phyloP scores from a whole-genome alignment of 1,284 basidiomycete species.

The Rhodotorula sp. region DNA sequence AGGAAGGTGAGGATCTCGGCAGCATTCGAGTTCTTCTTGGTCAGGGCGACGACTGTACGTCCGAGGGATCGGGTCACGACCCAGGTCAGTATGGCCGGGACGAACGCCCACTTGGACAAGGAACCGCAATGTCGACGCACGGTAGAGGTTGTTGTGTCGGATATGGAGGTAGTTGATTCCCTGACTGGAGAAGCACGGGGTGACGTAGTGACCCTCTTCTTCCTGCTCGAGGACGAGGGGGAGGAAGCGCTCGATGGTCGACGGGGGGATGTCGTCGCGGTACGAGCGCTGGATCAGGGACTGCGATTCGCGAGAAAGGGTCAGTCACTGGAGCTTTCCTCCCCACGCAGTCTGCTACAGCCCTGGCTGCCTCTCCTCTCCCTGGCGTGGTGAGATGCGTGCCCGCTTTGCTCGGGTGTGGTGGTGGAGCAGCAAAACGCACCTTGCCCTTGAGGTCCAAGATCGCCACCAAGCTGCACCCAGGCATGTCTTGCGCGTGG shows the following conservation, averaged over 20 bases:
- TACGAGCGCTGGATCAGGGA: constrained; percentile 93
- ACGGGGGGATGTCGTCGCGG: constrained; percentile 87
- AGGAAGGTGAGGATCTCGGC: constrained; percentile 96
- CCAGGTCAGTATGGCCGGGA: background rate
- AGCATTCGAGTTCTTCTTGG: constrained; percentile 93
- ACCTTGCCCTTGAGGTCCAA: constrained; percentile 90
- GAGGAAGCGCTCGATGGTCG: constrained; percentile 88
- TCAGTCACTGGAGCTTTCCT: too few relatives aligned
- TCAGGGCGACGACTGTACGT: constrained; percentile 79
- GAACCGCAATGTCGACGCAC: constrained; percentile 57
- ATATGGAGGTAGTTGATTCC: constrained; percentile 99
- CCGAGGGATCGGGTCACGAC: background rate
- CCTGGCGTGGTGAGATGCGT: background rate
- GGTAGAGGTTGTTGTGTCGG: constrained; percentile 93
- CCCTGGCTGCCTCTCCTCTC: background rate
- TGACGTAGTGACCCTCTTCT: constrained; percentile 91
- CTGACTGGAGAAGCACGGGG: constrained; percentile 90
- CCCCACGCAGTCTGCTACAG: too few relatives aligned
- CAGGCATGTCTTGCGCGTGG: constrained; percentile 16
- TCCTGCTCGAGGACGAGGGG: constrained; percentile 94
- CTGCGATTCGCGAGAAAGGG: constrained; percentile 49
- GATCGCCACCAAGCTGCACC: constrained; percentile 67
- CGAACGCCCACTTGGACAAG: background rate
- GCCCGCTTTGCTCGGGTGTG: background rate
- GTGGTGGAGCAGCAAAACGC: background rate